These are phyloP conservation scores for Pinus tabuliformis DNA, from an alignment of 75 land plant genomes.

Conservation along the genomic window DNA sequence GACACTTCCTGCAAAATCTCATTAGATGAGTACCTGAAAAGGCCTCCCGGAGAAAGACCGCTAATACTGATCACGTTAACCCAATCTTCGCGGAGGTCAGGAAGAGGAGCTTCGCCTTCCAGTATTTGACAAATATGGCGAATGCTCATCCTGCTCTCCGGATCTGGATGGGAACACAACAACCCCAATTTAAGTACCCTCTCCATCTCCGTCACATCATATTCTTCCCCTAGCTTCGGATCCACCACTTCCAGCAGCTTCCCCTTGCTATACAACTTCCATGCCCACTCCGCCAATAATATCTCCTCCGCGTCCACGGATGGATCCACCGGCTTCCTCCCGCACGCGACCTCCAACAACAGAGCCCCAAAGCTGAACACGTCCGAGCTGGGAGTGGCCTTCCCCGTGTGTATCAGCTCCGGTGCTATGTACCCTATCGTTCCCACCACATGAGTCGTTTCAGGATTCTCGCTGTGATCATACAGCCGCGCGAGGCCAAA, in stretches of 20 bases:
- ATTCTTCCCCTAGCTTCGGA: conserved; percentile 14
- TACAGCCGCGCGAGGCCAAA: too few species aligned
- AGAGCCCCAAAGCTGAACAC: conserved; percentile 33
- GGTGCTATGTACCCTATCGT: conserved; percentile 19
- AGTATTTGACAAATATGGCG: conserved; percentile 26
- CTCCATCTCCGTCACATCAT: conserved; percentile 11
- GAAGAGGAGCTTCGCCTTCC: conserved; percentile 8
- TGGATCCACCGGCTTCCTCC: conserved; percentile 22
- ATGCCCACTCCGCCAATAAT: conserved; percentile 22
- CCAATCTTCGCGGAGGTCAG: not conserved
- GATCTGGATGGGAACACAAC: conserved; percentile 26
- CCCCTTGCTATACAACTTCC: conserved; percentile 8
- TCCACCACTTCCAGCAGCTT: conserved; percentile 13
- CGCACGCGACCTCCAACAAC: conserved; percentile 26
- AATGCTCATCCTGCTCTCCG: conserved; percentile 19
- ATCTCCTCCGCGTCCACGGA: not conserved
- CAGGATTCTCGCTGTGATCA: too few species aligned
- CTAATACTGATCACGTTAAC: too few species aligned
- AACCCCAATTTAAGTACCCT: conserved; percentile 28
- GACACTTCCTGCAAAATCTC: too few species aligned
- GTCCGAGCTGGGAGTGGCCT: conserved; percentile 25
- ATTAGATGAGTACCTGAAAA: too few species aligned
- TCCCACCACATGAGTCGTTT: too few species aligned
- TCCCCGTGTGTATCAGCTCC: conserved; percentile 14
- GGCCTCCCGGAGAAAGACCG: too few species aligned